Conservation (phyloP, 1,139 yeast genomes). For the Debaryomycetaceae sp. region DNA sequence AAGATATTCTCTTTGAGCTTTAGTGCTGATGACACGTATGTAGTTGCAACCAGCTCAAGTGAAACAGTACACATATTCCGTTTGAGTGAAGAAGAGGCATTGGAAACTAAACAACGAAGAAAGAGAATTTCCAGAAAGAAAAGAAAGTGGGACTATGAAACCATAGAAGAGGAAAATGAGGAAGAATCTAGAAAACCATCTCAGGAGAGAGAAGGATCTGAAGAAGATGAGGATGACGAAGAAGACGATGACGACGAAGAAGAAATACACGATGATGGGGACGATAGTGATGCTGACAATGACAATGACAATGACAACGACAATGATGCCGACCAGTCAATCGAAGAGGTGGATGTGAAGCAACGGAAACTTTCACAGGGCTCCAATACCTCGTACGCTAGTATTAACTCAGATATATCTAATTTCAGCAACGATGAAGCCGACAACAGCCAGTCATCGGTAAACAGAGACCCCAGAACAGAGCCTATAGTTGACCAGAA, state of each 20-base stretch:
- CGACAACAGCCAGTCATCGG: slow-evolving; percentile 5
- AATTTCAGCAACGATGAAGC: slow-evolving; percentile 24
- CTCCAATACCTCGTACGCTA: slow-evolving; percentile 37
- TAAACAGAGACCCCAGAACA: slow-evolving; percentile 20
- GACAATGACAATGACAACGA: slow-evolving; percentile 28
- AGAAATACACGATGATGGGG: slow-evolving; percentile 17
- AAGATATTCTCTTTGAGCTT: slow-evolving; percentile 81
- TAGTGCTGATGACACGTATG: slow-evolving; percentile 68
- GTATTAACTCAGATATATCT: slow-evolving; percentile 31
- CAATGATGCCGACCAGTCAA: slow-evolving; percentile 22
- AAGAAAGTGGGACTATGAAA: slow-evolving; percentile 19
- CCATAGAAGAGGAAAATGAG: slow-evolving; percentile 31
- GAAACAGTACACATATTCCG: slow-evolving; percentile 92
- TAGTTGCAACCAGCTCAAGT: slow-evolving; percentile 85
- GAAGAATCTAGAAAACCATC: slow-evolving; percentile 9
- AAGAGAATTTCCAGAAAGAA: slow-evolving; percentile 22
- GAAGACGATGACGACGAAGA: slow-evolving; percentile 19
- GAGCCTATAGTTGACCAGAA: slow-evolving; percentile 72
- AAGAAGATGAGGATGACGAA: slow-evolving; percentile 14
- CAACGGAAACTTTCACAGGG: slow-evolving; percentile 41
- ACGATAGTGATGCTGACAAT: slow-evolving; percentile 31
- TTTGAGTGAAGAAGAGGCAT: slow-evolving; percentile 58
- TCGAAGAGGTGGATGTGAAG: slow-evolving; percentile 24
- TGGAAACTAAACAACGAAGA: slow-evolving; percentile 38
- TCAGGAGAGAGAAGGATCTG: background rate